These are phyloP conservation scores for Cokeromyces recurvatus DNA, from an alignment of 371 early-diverging fungal genomes.

Conservation along the genomic window DNA sequence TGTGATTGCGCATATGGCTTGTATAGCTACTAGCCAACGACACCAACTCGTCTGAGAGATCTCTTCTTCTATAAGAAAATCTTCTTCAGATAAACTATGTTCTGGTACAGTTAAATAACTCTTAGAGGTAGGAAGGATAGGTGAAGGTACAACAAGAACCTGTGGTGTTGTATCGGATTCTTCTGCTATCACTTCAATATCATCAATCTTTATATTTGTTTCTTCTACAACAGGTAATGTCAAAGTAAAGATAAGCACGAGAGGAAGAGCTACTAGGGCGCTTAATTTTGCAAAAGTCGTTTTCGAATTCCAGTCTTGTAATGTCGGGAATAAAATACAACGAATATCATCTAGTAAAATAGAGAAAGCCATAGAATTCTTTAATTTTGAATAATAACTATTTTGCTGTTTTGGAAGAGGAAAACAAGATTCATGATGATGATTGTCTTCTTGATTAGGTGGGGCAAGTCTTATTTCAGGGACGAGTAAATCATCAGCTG, in stretches of 20 bases:
- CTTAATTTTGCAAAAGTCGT: conserved; percentile 48
- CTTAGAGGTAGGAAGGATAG: background rate
- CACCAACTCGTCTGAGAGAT: conserved; percentile 28
- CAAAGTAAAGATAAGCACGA: conserved; percentile 50
- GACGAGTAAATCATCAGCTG: conserved; percentile 11
- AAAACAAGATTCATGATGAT: background rate
- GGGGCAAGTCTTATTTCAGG: conserved; percentile 37
- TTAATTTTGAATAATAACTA: too few species aligned
- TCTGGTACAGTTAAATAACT: conserved; percentile 26
- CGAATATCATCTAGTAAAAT: conserved; percentile 6
- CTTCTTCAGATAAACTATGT: conserved; percentile 15
- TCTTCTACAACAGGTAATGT: conserved; percentile 59
- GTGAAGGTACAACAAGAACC: background rate
- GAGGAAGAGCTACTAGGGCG: conserved; percentile 53
- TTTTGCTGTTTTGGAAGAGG: background rate
- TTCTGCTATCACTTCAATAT: conserved; percentile 25
- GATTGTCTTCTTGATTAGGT: conserved; percentile 1
- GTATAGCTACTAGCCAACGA: conserved; percentile 37
- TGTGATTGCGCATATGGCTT: conserved; percentile 34
- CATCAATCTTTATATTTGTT: conserved; percentile 33
- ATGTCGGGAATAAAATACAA: conserved; percentile 47
- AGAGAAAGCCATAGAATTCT: background rate
- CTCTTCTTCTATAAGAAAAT: conserved; percentile 9
- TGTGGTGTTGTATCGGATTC: conserved; percentile 4
- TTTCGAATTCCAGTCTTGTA: conserved; percentile 48